A percentile compares a stretch with the other conserved stretches of the same genome.
Evolutionary conservation across 169 alveolate species (phyloP).

Genomic region (Theileria orientalis): DNA sequence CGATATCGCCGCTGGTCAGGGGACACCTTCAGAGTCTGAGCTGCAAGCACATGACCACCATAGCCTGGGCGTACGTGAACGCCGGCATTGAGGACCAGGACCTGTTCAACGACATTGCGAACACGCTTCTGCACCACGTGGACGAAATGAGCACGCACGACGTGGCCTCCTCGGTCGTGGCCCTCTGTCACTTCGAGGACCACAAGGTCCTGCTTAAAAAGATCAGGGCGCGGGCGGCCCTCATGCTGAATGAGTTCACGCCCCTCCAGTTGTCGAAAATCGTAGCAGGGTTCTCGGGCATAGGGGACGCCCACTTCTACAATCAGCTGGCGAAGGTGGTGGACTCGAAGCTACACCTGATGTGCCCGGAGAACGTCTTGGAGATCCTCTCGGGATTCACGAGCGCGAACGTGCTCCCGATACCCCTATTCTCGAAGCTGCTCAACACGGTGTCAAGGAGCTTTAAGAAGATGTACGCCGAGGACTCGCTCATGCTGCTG

Average conservation of each 20-base stretch:
- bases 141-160: slow-evolving; percentile 64
- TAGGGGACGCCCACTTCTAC: slow-evolving; percentile 52
- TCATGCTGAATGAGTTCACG: slow-evolving; percentile 46
- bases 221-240: slow-evolving; percentile 40
- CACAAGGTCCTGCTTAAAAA: slow-evolving; percentile 51
- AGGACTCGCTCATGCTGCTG: slow-evolving; percentile 49
- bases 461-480: slow-evolving; percentile 56
- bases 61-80: slow-evolving; percentile 66
- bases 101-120: slow-evolving; percentile 50
- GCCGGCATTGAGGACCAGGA: slow-evolving; percentile 59
- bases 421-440: slow-evolving; percentile 22
- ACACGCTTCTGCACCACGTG: slow-evolving; percentile 46
- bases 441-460: slow-evolving; percentile 20
- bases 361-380: slow-evolving; percentile 57
- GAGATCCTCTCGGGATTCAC: slow-evolving; percentile 53
- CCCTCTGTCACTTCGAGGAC: slow-evolving; percentile 42
- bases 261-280: slow-evolving; percentile 60
- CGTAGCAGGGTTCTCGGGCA: slow-evolving; percentile 40
- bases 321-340: slow-evolving; percentile 29
- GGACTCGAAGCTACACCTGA: slow-evolving; percentile 49
- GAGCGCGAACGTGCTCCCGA: slow-evolving; percentile 21
- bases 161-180: slow-evolving; percentile 53
- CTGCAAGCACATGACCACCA: slow-evolving; percentile 56
- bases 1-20: slow-evolving; percentile 61
- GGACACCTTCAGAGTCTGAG: slow-evolving; percentile 33